These are phyloP conservation scores for Fusarium papillatum DNA, from an alignment of 2,329 filamentous ascomycete genomes.

Conservation along the genomic window DNA sequence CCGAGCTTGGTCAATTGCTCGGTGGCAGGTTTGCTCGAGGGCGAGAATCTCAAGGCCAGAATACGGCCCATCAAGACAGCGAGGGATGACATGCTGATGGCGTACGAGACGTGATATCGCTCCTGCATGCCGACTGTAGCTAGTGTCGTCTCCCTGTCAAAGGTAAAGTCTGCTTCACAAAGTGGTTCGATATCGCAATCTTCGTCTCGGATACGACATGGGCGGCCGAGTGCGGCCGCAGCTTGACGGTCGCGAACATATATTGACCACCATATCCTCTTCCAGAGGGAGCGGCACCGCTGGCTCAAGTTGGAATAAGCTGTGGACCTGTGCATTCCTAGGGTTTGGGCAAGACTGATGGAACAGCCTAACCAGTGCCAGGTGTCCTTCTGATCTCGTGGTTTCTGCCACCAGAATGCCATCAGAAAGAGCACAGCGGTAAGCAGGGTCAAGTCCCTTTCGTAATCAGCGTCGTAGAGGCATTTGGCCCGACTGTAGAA, in stretches of 20 bases:
- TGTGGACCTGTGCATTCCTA: background rate
- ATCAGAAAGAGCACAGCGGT: background rate
- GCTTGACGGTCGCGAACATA: conserved; percentile 29
- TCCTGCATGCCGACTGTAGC: background rate
- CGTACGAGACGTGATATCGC: background rate
- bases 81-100: background rate
- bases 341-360: background rate
- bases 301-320: background rate
- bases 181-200: conserved; percentile 34
- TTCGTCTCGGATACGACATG: conserved; percentile 36
- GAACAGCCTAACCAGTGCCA: background rate
- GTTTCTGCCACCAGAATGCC: background rate
- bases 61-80: background rate
- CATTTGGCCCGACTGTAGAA: background rate
- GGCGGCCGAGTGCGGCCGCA: conserved; percentile 25
- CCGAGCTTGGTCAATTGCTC: background rate
- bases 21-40: background rate
- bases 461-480: background rate
- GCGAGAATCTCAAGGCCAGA: background rate
- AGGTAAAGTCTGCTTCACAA: conserved; percentile 15
- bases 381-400: background rate
- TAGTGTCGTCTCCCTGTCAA: conserved; percentile 15
- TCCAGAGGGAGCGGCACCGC: background rate
- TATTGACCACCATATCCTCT: background rate
- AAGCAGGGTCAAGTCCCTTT: background rate